A percentile compares a stretch with the other conserved stretches of the same genome.
Conservation (phyloP, 2,329 filamentous ascomycete genomes). For the Penicillium sumatraense region DNA sequence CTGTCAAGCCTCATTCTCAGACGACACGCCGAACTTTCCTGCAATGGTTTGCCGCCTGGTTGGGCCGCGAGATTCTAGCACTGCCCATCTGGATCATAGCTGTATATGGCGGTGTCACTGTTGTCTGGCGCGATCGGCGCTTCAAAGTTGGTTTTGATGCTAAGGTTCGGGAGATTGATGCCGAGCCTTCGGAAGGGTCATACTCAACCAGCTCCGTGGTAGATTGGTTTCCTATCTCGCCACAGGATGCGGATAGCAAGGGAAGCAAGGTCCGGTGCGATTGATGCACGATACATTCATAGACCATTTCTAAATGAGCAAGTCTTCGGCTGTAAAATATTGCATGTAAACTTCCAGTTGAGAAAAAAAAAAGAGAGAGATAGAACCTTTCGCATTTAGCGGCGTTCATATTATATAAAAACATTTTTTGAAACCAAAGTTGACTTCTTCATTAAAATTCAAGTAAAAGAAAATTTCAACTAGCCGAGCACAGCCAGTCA, state of each 20-base stretch:
- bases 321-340: neutral
- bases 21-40: slow-evolving; percentile 60
- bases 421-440: neutral
- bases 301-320: neutral
- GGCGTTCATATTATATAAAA: neutral
- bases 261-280: slow-evolving; percentile 24
- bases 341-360: neutral
- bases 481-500: neutral
- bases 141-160: slow-evolving; percentile 86
- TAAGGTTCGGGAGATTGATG: slow-evolving; percentile 68
- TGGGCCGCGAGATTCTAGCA: slow-evolving; percentile 80
- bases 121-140: slow-evolving; percentile 81
- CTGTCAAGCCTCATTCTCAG: slow-evolving; percentile 48
- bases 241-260: slow-evolving; percentile 6
- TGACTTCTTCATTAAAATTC: slow-evolving; percentile 10
- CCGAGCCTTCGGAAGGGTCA: slow-evolving; percentile 25
- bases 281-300: slow-evolving; percentile 19
- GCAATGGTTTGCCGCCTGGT: slow-evolving; percentile 81
- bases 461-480: slow-evolving; percentile 12
- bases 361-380: neutral
- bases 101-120: slow-evolving; percentile 82
- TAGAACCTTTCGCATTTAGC: neutral
- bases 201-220: slow-evolving; percentile 23
- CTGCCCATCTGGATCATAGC: slow-evolving; percentile 91
- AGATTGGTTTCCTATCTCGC: slow-evolving; percentile 15